Conservation (phyloP, 208 protist species). For the Porcisia hertigi region DNA sequence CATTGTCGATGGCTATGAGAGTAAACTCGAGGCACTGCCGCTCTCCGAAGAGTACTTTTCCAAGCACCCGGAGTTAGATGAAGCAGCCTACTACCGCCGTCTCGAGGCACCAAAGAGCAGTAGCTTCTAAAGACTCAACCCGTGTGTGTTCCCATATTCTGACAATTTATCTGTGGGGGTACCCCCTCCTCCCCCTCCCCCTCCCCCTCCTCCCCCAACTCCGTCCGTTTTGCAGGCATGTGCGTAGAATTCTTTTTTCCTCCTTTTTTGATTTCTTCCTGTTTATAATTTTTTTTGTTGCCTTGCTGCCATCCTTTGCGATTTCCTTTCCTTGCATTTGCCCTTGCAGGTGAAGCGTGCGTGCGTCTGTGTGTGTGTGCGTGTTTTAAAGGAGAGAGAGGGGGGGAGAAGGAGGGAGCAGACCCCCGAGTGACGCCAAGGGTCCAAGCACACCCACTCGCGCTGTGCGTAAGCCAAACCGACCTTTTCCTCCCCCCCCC, state of each 20-base stretch:
- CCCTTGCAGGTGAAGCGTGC: too few relatives aligned
- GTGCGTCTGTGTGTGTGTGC: too few relatives aligned
- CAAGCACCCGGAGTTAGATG: constrained; percentile 58
- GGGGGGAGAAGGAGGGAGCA: too few relatives aligned
- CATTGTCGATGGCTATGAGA: constrained; percentile 60
- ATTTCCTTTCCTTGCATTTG: too few relatives aligned
- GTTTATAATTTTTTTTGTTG: too few relatives aligned
- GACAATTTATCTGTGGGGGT: neutral
- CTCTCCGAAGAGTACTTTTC: constrained; percentile 79
- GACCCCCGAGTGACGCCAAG: too few relatives aligned
- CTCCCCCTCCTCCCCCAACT: neutral
- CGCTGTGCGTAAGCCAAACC: too few relatives aligned
- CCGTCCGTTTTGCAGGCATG: neutral
- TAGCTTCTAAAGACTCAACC: constrained; percentile 36
- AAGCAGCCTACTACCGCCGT: constrained; percentile 63
- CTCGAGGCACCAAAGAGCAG: constrained; percentile 53
- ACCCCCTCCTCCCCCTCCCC: too few relatives aligned
- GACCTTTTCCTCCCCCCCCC: too few relatives aligned
- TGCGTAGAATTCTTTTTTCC: neutral
- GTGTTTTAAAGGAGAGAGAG: too few relatives aligned
- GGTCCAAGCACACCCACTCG: too few relatives aligned
- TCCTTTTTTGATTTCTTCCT: neutral
- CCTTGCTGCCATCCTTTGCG: neutral
- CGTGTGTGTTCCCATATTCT: too few relatives aligned
- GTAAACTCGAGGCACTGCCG: constrained; percentile 75